Base-by-base conservation (phyloP, 2,329 filamentous ascomycete genomes). In the Colletotrichum sp. region DNA sequence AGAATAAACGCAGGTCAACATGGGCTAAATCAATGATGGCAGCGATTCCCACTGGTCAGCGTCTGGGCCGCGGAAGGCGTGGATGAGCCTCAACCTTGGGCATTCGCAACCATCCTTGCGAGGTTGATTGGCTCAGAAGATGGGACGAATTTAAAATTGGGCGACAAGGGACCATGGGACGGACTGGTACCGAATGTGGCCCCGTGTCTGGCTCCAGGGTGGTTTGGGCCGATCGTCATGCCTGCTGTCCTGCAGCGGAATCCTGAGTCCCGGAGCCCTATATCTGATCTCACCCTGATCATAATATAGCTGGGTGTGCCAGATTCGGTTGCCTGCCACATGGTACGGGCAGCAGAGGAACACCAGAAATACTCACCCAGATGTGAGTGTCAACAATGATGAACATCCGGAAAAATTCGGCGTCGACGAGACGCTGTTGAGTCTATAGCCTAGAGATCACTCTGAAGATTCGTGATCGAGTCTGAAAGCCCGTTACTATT, bases 141-240 rank as follows among this genome's bases (percentile, higher is more conserved):
- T 75, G 71, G 75, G 75, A 76, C 30, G 75, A 75, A 76, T 44
- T 76, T 57, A 57, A 75, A 76, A 76, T 76, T 76, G 75, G 49
- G 39, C 21, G 32, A 67, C 71, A 71, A 36, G 69, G 72, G 44
- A 64, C 12, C 24, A 24, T 63, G 30, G 69, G 57, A 59, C 49
- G 64, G 49, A 55, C 65, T 71, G 75, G 66, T 75, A 75, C 75
- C 75, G 71, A 76, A 21, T 57, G 44, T 59, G 71, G 71, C 71
- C 52, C 71, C 39, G 63, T 76, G 57, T 68, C 60, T 57, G 59
- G 68, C 60, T 30, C 59, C 69, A 75, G 63, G 44, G 24, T 71
- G 36, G 63, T 74, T 76, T 76, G 75, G 62, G 71, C 60, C 75
- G 75, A 76, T 76, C 75, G 60, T 76, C 60, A 75, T 76, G 75